These are phyloP conservation scores for Fusarium heterosporum DNA, from an alignment of 2,329 filamentous ascomycete species.

Conservation along the genomic window DNA sequence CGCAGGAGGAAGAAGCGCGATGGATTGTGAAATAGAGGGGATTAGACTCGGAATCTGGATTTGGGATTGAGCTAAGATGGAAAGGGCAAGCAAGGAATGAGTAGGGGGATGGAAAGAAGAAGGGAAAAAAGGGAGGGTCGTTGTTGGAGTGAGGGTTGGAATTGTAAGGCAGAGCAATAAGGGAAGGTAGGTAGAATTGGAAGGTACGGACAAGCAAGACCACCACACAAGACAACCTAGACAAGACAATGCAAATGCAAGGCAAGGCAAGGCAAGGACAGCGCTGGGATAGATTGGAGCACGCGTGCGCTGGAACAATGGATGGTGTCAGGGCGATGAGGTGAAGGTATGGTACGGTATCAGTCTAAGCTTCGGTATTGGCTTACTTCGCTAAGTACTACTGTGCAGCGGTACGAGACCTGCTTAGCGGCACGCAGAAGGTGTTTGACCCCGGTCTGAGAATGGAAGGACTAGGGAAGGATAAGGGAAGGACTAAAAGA, in stretches of 20 bases:
- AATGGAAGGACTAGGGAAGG: conserved; percentile 42
- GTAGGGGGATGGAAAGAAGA: conserved; percentile 34
- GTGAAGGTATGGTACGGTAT: conserved; percentile 39
- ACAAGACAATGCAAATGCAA: background rate
- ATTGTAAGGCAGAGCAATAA: conserved; percentile 15
- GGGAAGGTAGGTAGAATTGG: background rate
- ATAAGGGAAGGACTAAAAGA: conserved; percentile 38
- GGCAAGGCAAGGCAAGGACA: conserved; percentile 10
- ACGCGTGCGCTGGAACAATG: conserved; percentile 44
- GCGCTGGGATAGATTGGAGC: conserved; percentile 26
- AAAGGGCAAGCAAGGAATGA: conserved; percentile 34
- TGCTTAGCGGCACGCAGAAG: conserved; percentile 42
- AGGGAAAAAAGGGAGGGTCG: conserved; percentile 34
- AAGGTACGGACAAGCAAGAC: conserved; percentile 14
- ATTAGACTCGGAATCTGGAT: conserved; percentile 35
- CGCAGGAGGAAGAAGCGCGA: conserved; percentile 35
- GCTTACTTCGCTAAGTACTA: conserved; percentile 19
- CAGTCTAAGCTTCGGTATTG: conserved; percentile 40
- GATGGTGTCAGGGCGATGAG: conserved; percentile 43
- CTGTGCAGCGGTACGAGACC: conserved; percentile 32
- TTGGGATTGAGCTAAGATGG: conserved; percentile 34
- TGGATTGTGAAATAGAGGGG: conserved; percentile 33
- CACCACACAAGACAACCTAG: too few species aligned
- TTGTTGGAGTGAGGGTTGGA: conserved; percentile 30
- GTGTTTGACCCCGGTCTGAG: conserved; percentile 39